Evolutionary conservation across 2,329 filamentous ascomycete genomes (phyloP), one percentile per base, ranked within the genome.

Genomic region (Aspergillus brasiliensis): DNA sequence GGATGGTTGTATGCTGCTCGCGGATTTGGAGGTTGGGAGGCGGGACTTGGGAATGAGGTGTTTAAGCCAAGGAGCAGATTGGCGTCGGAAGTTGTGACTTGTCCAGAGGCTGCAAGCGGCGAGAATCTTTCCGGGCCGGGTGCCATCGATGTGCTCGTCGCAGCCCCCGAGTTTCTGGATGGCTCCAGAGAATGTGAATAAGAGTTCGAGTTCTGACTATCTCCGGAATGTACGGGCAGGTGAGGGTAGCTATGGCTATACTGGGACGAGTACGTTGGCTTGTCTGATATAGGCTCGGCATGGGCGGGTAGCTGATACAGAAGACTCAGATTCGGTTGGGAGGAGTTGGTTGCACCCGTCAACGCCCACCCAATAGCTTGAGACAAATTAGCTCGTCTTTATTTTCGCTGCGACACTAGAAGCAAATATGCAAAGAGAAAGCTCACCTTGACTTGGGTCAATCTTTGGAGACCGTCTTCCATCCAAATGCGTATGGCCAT

Each of bases 341-440:
- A 89, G 3, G 91, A 95, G 69, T 96, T 92, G 57, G 91, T 92
- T 1, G 89, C 94, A 13, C 92, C 92, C 0, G 92, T 92, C n/a
- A 96, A 78, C 7, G 91, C 92, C 89, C 91, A 96, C 1, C 91
- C 92, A 60, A 96, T 91, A 0, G 86, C 84, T 83, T 62, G 57
- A 15, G 80, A 81, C 8, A 80, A 78, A 40, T 79, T 77, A 53
- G 47, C 15, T 19, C 23, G 34, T 49, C n/a, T 15, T 17, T 23
- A 8, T n/a, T 19, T 28, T 10, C 19, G 7, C 25, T 46, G n/a
- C n/a, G n/a, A n/a, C 13, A 17, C 48, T 4, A 5, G 3, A 51
- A 31, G 31, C 10, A 19, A 19, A 8, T 15, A 8, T 34, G n/a
- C n/a, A 55, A 55, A 34, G 31, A 34, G 11, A 37, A 21, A 34